Percentiles rank a stretch among this genome's conserved stretches.
Conservation (phyloP, 1,284 basidiomycete genomes). For the Papiliotrema fonsecae region DNA sequence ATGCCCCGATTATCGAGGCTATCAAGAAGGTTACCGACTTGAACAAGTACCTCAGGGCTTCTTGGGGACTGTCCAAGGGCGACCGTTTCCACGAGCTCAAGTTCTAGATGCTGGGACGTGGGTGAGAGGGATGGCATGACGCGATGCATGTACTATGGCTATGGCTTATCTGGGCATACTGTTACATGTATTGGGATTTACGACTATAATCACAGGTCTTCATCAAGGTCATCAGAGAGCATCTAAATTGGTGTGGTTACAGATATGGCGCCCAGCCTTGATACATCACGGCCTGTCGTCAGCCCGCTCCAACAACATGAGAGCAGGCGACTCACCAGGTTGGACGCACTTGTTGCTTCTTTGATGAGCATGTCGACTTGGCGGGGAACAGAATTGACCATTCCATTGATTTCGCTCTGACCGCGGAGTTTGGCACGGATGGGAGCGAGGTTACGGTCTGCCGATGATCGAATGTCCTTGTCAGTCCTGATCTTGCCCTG, state of each 20-base stretch:
- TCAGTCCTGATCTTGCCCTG: constrained; percentile 23
- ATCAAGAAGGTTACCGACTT: constrained; percentile 92
- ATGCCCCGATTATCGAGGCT: constrained; percentile 75
- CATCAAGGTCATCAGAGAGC: too few species aligned
- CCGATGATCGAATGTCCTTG: constrained; percentile 55
- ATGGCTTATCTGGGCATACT: too few species aligned
- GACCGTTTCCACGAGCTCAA: constrained; percentile 51
- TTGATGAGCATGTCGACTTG: constrained; percentile 85
- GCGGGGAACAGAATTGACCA: constrained; percentile 65
- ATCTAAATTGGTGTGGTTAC: too few species aligned
- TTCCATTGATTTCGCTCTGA: constrained; percentile 52
- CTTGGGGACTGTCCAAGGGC: constrained; percentile 93
- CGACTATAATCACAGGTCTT: too few species aligned
- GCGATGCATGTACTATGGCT: constrained; percentile 40
- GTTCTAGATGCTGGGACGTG: constrained; percentile 36
- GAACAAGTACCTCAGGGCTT: constrained; percentile 88
- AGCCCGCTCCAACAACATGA: neutral
- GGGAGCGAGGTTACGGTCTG: constrained; percentile 67
- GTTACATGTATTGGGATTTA: constrained; percentile 2
- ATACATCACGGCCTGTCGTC: constrained; percentile 47
- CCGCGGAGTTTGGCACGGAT: constrained; percentile 83
- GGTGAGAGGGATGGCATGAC: constrained; percentile 7
- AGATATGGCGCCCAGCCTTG: constrained; percentile 81
- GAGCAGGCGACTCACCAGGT: constrained; percentile 59
- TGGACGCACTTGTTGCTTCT: constrained; percentile 68